Evolutionary conservation across 1,284 basidiomycete genomes (phyloP).

Genomic region (Ganoderma sinense): DNA sequence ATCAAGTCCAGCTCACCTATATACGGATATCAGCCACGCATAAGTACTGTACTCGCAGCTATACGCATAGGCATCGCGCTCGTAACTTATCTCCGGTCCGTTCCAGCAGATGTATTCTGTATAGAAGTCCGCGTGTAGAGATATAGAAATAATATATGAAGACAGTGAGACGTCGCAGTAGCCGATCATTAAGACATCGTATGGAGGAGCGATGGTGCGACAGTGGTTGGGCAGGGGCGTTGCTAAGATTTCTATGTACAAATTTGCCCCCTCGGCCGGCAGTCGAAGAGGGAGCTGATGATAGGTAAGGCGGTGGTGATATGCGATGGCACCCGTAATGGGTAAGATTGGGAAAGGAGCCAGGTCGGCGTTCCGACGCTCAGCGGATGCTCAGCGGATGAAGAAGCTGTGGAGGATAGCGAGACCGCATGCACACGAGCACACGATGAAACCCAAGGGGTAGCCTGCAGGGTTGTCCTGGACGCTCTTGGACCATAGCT

Average conservation of each 20-base stretch:
- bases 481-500: conserved; percentile 83
- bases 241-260: neutral
- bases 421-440: conserved; percentile 63
- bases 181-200: neutral
- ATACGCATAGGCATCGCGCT: no score
- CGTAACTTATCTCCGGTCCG: neutral
- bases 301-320: neutral
- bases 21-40: neutral
- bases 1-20: neutral
- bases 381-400: conserved; percentile 77
- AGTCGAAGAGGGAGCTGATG: neutral
- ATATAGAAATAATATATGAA: conserved; percentile 6
- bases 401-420: conserved; percentile 76
- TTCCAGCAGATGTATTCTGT: conserved; percentile 1
- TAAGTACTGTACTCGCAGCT: neutral
- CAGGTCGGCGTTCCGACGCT: conserved; percentile 17
- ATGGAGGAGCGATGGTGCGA: neutral
- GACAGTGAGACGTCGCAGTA: conserved; percentile 2
- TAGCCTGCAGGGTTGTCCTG: conserved; percentile 74
- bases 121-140: conserved; percentile 8
- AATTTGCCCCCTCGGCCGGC: neutral
- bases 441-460: conserved; percentile 75
- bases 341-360: neutral
- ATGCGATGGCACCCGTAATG: neutral
- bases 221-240: neutral